Base-by-base conservation (phyloP, 139 green algal species). In the Dunaliella sp. region DNA sequence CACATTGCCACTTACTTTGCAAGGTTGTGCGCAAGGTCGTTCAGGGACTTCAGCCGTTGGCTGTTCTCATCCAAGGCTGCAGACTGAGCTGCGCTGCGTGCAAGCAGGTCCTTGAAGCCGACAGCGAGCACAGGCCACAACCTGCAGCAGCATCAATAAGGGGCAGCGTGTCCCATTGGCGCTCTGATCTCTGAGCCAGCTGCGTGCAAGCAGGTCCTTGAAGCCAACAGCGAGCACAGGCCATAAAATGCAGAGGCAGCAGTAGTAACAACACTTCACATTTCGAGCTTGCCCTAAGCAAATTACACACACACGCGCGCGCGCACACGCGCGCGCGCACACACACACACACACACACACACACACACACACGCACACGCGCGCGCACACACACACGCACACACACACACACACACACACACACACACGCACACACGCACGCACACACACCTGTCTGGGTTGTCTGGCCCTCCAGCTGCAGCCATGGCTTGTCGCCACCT, bases 91-190 rank as follows among this genome's bases (percentile, higher is more conserved):
- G 36, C 36, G 36, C 24, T 88, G 32, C 94, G 89, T 12, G 82
- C 86, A 31, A 95, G 75, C 37, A 97, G 88, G 87, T 95, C 94
- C 24, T 87, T 90, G 85, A 95, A 95, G 30, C 94, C 94, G 34
- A 86, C 59, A 0, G 92, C 94, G 25, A 83, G 85, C 38, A 97
- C 94, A 1, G 94, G 94, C 94, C 94, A 97, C 80, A 97, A 82
- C 84, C 90, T 93, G 86, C n/a, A n/a, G n/a, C n/a, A n/a, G n/a
- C n/a, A n/a, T n/a, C n/a, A n/a, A n/a, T n/a, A n/a, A n/a, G 36
- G 36, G 30, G 31, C 30, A 76, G 1, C 30, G 1, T 33, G 30
- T 31, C 30, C 35, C 22, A 24, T 24, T n/a, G 58, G 58, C 58
- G 24, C 58, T 74, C 24, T 21, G 22, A 74, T 74, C 21, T n/a